These are phyloP conservation scores for Myriosclerotinia duriaeana DNA, from an alignment of 2,329 filamentous ascomycete genomes.

Conservation along the genomic window DNA sequence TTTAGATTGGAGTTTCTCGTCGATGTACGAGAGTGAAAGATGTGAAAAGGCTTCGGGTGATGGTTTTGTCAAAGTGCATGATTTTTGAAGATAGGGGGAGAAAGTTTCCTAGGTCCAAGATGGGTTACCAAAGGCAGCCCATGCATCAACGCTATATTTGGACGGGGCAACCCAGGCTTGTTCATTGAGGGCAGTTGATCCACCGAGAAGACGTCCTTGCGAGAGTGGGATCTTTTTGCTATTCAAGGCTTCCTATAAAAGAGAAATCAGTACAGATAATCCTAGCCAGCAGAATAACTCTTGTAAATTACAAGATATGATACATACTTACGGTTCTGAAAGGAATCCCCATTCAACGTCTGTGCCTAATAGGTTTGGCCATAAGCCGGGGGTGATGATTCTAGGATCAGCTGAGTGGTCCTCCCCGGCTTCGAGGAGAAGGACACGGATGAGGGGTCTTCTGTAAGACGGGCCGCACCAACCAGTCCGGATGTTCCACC, in stretches of 20 bases:
- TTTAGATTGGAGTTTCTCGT: too few species aligned
- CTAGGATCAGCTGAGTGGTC: slow-evolving; percentile 41
- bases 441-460: slow-evolving; percentile 42
- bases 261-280: too few species aligned
- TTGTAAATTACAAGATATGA: too few species aligned
- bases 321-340: slow-evolving; percentile 2
- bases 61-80: slow-evolving; percentile 25
- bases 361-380: background rate
- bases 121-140: slow-evolving; percentile 44
- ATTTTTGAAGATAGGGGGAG: slow-evolving; percentile 46
- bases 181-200: slow-evolving; percentile 43
- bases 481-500: slow-evolving; percentile 28
- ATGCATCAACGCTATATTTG: slow-evolving; percentile 42
- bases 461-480: slow-evolving; percentile 44
- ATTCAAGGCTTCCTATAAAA: too few species aligned
- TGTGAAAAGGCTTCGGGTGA: background rate
- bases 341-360: slow-evolving; percentile 22
- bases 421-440: slow-evolving; percentile 45
- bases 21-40: too few species aligned
- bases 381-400: slow-evolving; percentile 39
- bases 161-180: slow-evolving; percentile 32
- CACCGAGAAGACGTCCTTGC: slow-evolving; percentile 42
- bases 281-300: too few species aligned
- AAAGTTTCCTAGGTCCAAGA: slow-evolving; percentile 43
- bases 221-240: background rate